Evolutionary conservation across 345 rosid species (phyloP), one percentile per base, ranked within the genome.

Genomic region (Physaria fendleri): DNA sequence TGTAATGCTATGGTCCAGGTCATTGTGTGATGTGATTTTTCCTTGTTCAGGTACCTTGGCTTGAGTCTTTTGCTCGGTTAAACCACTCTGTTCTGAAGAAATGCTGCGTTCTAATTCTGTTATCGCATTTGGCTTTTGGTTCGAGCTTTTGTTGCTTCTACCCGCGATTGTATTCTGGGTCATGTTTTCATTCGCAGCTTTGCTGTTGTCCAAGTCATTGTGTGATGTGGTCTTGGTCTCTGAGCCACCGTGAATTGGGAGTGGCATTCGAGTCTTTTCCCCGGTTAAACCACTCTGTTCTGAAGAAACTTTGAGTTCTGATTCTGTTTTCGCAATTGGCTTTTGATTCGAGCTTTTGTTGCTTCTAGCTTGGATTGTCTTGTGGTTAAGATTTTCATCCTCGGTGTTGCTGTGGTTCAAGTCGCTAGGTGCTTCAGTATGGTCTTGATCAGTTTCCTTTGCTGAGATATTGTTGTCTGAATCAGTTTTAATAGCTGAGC

Each of bases 251-350:
- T n/a, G n/a, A n/a, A n/a, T n/a, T n/a, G n/a, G n/a, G n/a, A n/a
- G n/a, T n/a, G n/a, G n/a, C n/a, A n/a, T n/a, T 34, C 59, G 61
- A 25, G 25, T 59, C 20, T 42, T 64, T 56, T 46, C 53, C 0
- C 33, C 4, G 1, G 62, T 7, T 45, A 45, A 69, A 6, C 37
- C 32, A 22, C 35, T 62, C 13, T 62, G 8, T 45, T 54, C 58
- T 6, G 45, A 55, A 46, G 52, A 39, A 46, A 22, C 16, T 8
- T 13, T 46, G 8, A 16, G 18, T 35, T 5, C 62, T 3, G 33
- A 3, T 7, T 8, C 4, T 30, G 2, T 3, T 4, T 8, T 1
- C 27, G 34, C 12, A 2, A 30, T 30, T 0, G 34, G 12, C 34
- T 30, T 30, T 30, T 30, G n/a, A n/a, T n/a, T n/a, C n/a, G n/a